A percentile compares a stretch with the other conserved stretches of the same genome.
These are phyloP conservation scores for Tilletia indica DNA, from an alignment of 1,284 basidiomycete genomes.

Conservation along the genomic window DNA sequence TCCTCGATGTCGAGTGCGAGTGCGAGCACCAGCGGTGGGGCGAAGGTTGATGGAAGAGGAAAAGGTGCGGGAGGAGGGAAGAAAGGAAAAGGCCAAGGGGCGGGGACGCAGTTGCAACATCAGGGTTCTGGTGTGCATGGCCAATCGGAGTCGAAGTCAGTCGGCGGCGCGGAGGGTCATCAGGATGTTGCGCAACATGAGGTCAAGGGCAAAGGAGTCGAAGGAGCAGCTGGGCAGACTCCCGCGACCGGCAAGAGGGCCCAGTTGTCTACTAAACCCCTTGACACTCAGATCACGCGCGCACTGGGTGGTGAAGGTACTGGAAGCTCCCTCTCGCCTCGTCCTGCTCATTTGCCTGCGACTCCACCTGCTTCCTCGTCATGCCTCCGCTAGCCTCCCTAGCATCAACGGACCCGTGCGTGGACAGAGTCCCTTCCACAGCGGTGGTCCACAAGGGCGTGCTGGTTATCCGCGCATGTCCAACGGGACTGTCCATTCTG, in stretches of 20 bases:
- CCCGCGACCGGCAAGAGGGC: background rate
- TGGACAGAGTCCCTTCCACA: background rate
- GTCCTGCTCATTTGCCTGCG: conserved; percentile 6
- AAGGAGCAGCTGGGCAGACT: too few relatives aligned
- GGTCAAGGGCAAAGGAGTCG: too few relatives aligned
- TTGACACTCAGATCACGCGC: background rate
- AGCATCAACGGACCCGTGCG: background rate
- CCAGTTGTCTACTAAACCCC: background rate
- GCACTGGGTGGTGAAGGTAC: background rate
- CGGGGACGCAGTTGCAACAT: too few relatives aligned
- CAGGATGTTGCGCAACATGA: too few relatives aligned
- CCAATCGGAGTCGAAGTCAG: too few relatives aligned
- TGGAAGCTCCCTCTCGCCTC: background rate
- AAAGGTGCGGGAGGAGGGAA: too few relatives aligned
- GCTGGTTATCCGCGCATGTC: background rate
- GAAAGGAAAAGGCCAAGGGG: too few relatives aligned
- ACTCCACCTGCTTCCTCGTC: conserved; percentile 1
- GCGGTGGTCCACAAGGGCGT: background rate
- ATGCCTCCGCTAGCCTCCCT: background rate
- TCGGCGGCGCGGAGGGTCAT: too few relatives aligned
- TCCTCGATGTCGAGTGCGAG: too few relatives aligned
- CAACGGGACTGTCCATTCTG: background rate
- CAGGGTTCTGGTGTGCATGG: too few relatives aligned
- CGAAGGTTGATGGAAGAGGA: too few relatives aligned
- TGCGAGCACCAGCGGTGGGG: too few relatives aligned